These are phyloP conservation scores for Boeremia lycopersici DNA, from an alignment of 2,329 filamentous ascomycete genomes.

Conservation along the genomic window DNA sequence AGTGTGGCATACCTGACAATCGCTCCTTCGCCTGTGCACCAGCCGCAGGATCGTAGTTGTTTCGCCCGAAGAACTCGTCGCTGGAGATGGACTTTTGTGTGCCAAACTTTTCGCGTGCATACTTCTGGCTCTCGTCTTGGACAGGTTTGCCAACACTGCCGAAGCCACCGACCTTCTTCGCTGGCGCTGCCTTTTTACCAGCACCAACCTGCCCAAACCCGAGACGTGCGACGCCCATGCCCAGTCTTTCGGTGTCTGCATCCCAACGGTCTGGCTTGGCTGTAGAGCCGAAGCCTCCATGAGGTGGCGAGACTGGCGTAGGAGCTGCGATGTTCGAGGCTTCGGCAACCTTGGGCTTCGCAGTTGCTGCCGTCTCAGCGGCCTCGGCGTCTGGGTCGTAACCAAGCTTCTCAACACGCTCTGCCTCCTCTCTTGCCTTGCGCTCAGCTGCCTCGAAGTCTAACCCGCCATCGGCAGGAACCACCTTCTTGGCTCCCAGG, in stretches of 20 bases:
- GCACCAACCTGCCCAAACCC: conserved; percentile 87
- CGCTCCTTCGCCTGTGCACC: conserved; percentile 86
- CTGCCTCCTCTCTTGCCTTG: conserved; percentile 96
- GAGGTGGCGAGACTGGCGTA: conserved; percentile 72
- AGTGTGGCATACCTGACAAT: conserved; percentile 60
- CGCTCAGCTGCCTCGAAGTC: conserved; percentile 98
- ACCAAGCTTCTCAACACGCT: conserved; percentile 91
- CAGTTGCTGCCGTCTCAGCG: conserved; percentile 43
- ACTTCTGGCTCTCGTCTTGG: conserved; percentile 75
- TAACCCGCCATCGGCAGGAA: conserved; percentile 67
- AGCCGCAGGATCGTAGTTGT: conserved; percentile 77
- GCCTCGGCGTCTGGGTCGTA: conserved; percentile 90
- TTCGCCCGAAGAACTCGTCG: conserved; percentile 97
- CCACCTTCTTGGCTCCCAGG: conserved; percentile 73
- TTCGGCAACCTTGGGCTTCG: conserved; percentile 53
- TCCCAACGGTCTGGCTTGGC: conserved; percentile 61
- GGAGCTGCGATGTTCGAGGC: conserved; percentile 72
- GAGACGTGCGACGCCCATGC: conserved; percentile 84
- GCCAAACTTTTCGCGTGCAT: conserved; percentile 87
- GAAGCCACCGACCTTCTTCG: conserved; percentile 86
- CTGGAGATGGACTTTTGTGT: conserved; percentile 94
- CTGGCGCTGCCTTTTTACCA: conserved; percentile 60
- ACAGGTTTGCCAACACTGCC: conserved; percentile 79
- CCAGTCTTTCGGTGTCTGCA: conserved; percentile 84
- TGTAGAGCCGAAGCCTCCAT: conserved; percentile 67